Conservation (phyloP, 345 rosid species). For the Gossypium longicalyx region DNA sequence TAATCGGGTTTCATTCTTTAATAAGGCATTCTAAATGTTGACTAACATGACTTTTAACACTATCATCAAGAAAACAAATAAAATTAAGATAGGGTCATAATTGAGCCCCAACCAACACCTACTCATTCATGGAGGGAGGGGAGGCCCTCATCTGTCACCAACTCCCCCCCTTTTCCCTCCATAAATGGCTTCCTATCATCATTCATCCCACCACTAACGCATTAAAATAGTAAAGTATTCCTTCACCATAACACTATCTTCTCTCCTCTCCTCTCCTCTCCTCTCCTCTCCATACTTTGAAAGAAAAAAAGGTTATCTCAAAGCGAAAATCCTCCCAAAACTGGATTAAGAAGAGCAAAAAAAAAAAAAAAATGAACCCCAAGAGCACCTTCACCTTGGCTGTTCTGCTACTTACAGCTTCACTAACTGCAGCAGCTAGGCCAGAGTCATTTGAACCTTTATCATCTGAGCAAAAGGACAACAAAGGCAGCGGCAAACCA, state of each 20-base stretch:
- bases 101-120: slow-evolving; percentile 22
- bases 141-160: slow-evolving; percentile 34
- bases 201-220: slow-evolving; percentile 16
- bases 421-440: slow-evolving; percentile 38
- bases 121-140: slow-evolving; percentile 13
- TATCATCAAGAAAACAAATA: neutral
- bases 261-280: neutral
- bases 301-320: neutral
- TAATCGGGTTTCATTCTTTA: no score
- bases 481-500: slow-evolving; percentile 23
- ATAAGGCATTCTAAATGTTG: no score
- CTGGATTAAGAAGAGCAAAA: neutral
- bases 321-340: neutral
- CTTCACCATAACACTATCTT: neutral
- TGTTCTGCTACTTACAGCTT: slow-evolving; percentile 32
- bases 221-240: slow-evolving; percentile 13
- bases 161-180: slow-evolving; percentile 13
- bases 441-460: slow-evolving; percentile 33
- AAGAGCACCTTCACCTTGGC: slow-evolving; percentile 24
- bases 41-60: no score
- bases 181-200: slow-evolving; percentile 27
- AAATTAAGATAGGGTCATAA: neutral
- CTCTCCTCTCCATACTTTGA: neutral
- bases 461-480: slow-evolving; percentile 24
- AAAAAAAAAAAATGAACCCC: slow-evolving; percentile 17